Conservation (phyloP, 139 green algal species). For the Coelastrella sp. region DNA sequence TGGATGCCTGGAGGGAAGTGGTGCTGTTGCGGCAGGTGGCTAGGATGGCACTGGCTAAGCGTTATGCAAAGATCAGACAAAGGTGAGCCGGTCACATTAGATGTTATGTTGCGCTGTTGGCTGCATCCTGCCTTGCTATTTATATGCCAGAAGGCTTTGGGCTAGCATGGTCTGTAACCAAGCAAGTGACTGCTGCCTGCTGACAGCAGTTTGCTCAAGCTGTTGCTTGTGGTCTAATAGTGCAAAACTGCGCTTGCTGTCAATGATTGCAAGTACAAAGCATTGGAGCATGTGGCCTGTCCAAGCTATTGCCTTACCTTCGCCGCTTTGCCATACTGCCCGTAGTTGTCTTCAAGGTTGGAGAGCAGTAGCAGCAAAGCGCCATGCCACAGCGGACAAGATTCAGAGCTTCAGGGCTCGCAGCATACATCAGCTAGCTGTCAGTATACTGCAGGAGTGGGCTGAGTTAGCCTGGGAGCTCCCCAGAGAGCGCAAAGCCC, state of each 20-base stretch:
- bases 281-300: too few relatives aligned
- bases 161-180: too few relatives aligned
- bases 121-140: neutral
- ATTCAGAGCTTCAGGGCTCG: neutral
- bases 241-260: neutral
- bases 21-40: slow-evolving; percentile 18
- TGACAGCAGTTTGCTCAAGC: neutral
- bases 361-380: neutral
- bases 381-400: neutral
- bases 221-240: neutral
- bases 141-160: too few relatives aligned
- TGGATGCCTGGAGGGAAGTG: neutral
- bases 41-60: neutral
- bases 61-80: neutral
- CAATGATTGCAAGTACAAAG: too few relatives aligned
- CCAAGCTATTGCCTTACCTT: too few relatives aligned
- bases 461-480: neutral
- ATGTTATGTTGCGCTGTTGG: neutral
- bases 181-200: too few relatives aligned
- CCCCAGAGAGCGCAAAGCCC: neutral
- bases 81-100: too few relatives aligned
- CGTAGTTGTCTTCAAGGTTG: neutral
- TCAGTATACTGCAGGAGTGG: slow-evolving; percentile 27
- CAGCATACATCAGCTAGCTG: neutral
- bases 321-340: too few relatives aligned